phyloP scores from a whole-genome alignment of 768 basidiomycete species.

The Leccinellum albellum region DNA sequence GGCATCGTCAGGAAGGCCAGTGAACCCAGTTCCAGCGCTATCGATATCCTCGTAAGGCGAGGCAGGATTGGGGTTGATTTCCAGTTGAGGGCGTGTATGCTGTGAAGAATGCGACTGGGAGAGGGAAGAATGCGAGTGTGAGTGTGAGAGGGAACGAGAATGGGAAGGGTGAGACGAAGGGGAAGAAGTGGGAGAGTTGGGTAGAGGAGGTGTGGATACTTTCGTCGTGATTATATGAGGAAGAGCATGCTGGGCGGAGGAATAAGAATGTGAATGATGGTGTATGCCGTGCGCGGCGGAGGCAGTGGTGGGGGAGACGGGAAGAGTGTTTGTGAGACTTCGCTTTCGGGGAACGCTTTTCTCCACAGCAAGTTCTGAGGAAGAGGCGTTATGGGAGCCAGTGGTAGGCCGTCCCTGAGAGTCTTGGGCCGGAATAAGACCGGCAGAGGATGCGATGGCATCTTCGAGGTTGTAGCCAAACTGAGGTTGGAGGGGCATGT shows the following conservation, averaged over 20 bases:
- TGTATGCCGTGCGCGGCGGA: conserved; percentile 16
- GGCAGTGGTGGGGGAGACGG: conserved; percentile 25
- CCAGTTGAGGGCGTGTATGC: conserved; percentile 23
- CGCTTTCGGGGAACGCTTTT: conserved; percentile 65
- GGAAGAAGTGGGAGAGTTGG: conserved; percentile 22
- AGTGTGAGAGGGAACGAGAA: conserved; percentile 19
- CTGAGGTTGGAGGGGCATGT: conserved; percentile 43
- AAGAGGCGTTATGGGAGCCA: conserved; percentile 38
- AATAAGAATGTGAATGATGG: conserved; percentile 27
- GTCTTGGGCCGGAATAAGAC: conserved; percentile 28
- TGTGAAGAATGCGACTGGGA: conserved; percentile 19
- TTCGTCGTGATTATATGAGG: conserved; percentile 33
- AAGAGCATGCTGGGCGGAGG: conserved; percentile 10
- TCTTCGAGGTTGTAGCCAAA: conserved; percentile 53
- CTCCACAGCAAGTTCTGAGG: conserved; percentile 42
- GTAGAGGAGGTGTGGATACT: conserved; percentile 27
- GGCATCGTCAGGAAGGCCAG: conserved; percentile 19
- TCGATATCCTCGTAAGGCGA: conserved; percentile 60
- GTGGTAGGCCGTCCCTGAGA: conserved; percentile 37
- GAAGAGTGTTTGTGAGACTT: conserved; percentile 50
- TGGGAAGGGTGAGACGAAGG: conserved; percentile 22
- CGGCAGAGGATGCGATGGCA: conserved; percentile 23
- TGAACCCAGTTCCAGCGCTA: conserved; percentile 34
- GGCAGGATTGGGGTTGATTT: conserved; percentile 23
- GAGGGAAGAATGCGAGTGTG: conserved; percentile 21